These are phyloP conservation scores for Xylaria castorea DNA, from an alignment of 495 filamentous ascomycete species.

Conservation along the genomic window DNA sequence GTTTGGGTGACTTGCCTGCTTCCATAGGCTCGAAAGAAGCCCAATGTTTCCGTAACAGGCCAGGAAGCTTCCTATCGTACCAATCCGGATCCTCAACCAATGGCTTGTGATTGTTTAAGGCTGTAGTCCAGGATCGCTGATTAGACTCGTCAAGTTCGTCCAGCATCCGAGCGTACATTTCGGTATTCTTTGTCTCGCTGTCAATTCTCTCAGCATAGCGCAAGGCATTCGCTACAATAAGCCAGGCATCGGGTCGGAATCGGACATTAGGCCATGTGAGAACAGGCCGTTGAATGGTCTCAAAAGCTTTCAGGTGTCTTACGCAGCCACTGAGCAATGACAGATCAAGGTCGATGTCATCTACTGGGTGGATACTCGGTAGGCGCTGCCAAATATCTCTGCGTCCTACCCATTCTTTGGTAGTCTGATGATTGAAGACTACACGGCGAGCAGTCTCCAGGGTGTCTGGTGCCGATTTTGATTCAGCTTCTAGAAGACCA, in stretches of 20 bases:
- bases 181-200: conserved; percentile 28
- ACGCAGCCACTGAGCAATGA: conserved; percentile 40
- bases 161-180: conserved; percentile 35
- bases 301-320: conserved; percentile 39
- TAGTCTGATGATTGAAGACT: conserved; percentile 42
- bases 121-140: conserved; percentile 36
- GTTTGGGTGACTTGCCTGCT: conserved; percentile 42
- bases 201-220: conserved; percentile 42
- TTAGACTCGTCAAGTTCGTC: conserved; percentile 40
- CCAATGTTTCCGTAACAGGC: conserved; percentile 38
- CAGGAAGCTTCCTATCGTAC: conserved; percentile 35
- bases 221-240: conserved; percentile 38
- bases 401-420: conserved; percentile 40
- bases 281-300: conserved; percentile 32
- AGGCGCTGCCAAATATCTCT: conserved; percentile 40
- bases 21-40: conserved; percentile 45
- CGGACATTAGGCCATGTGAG: conserved; percentile 41
- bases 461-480: conserved; percentile 31
- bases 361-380: conserved; percentile 31
- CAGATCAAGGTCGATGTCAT: conserved; percentile 37
- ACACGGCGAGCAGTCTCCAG: conserved; percentile 40
- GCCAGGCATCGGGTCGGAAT: conserved; percentile 42
- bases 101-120: conserved; percentile 39
- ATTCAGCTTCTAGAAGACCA: conserved; percentile 37
- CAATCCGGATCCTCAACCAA: conserved; percentile 44